Evolutionary conservation across 2,329 filamentous ascomycete genomes (phyloP), one percentile per base, ranked within the genome.

Genomic region (Phyllosticta paracitricarpa): DNA sequence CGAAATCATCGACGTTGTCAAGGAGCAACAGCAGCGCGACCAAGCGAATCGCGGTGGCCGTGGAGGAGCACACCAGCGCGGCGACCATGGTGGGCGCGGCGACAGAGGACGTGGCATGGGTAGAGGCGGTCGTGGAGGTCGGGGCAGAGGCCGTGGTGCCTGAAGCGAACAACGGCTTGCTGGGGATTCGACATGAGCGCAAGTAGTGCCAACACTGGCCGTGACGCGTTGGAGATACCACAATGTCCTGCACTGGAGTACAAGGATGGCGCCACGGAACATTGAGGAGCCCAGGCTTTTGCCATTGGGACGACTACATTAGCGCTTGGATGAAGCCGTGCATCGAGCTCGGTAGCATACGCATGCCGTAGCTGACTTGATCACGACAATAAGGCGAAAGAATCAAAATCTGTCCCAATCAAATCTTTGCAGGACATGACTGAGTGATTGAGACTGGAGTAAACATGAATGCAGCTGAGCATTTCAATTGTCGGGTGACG

Each of bases 1-100:
- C 77, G 93, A 97, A 75, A 95, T 99, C 64, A 89, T 99, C 76
- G 93, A 97, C 66, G 77, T 91, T 51, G 92, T 94, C 25, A 96
- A 91, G 80, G 93, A 97, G 67, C 89, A 94, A 72, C 93, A 97
- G 75, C 88, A 89, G 71, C 82, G 82, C 65, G 86, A 90, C 69
- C 78, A 81, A 62, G 76, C 76, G 35, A 71, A 69, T 54, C 75
- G 78, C 78, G 89, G 86, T 70, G 81, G 87, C 62, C 86, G 88
- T 56, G 86, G 87, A 51, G 81, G 85, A 51, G 81, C 83, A 64
- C 81, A 84, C 17, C 77, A 79, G 59, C 76, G 82, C 58, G 78
- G 78, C 35, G 77, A 78, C 48, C 80, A 86, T 65, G 78, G 79
- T 54, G 78, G 81, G 56, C 76, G 83, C 22, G 79, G 82, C 30